Evolutionary conservation across 1,284 basidiomycete genomes (phyloP), one percentile per base, ranked within the genome.

Genomic region (Wolfiporia cocos): DNA sequence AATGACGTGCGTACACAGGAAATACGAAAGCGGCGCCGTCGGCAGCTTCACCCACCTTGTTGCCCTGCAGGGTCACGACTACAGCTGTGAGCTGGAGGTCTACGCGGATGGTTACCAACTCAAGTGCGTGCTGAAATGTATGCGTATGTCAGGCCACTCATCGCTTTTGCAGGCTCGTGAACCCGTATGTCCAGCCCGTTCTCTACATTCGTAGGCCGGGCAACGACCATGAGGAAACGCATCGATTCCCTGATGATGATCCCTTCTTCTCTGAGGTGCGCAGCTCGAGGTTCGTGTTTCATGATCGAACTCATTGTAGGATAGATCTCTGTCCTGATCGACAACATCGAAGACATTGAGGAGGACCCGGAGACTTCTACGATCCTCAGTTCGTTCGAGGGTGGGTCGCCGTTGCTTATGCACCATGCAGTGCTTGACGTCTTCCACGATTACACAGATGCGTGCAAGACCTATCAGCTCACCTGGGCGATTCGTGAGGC

Each of bases 41-140:
- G 93, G 93, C 12, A 86, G 78, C 44, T 86, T 97, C 65, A 89
- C 78, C 15, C 93, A 96, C 57, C 74, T 89, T 30, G 86, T 88
- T 42, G 86, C 88, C 14, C 78, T 97, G 19, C 93, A 96, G 61
- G 93, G 92, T 40, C 80, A 74, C 51, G 81, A 92, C 63, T 96
- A 96, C 67, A 87, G 86, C 54, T 95, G 92, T 62, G 92, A 95
- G 67, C 71, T 96, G 36, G 92, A 94, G 62, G 81, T 94, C 23
- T 90, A 84, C 66, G 88, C 88, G 23, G 93, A 96, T 62, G 93
- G 92, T 9, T 92, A 88, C 65, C 72, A 70, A 52, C 71, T 88
- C 51, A 88, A 86, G 86, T 86, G 54, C 40, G 61, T 44, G 5
- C 4, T 17, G 15, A 3, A 28, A 28, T 15, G 3, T 18, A 20